Conservation (phyloP, 768 basidiomycete genomes). For the Lactarius trivialis region DNA sequence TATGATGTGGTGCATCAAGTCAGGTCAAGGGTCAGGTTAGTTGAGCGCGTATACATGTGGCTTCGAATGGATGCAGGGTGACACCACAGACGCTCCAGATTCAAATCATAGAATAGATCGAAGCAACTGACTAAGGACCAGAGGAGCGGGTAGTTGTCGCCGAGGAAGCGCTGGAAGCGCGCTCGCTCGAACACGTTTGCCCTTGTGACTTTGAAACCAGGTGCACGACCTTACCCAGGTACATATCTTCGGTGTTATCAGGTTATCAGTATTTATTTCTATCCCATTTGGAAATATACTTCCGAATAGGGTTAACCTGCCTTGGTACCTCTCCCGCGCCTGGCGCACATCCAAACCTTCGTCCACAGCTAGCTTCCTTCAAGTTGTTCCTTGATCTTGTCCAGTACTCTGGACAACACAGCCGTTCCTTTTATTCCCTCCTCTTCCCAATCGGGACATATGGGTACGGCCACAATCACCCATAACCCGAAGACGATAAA, state of each 20-base stretch:
- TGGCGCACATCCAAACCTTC: conserved; percentile 3
- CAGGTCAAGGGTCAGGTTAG: conserved; percentile 3
- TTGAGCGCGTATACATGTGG: not conserved
- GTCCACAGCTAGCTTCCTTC: conserved; percentile 8
- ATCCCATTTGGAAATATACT: conserved; percentile 5
- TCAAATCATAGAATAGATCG: conserved; percentile 7
- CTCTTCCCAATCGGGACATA: conserved; percentile 5
- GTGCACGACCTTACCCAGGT: conserved; percentile 10
- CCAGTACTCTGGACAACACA: conserved; percentile 10
- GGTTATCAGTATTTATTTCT: conserved; percentile 6
- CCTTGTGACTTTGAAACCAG: conserved; percentile 10
- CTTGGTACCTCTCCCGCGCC: conserved; percentile 7
- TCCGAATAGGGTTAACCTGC: conserved; percentile 17
- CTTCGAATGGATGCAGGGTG: conserved; percentile 11
- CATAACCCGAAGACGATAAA: conserved; percentile 14
- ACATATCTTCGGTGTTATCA: conserved; percentile 8
- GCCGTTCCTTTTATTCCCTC: conserved; percentile 5
- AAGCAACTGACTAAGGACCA: not conserved
- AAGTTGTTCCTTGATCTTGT: conserved; percentile 16
- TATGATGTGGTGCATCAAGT: conserved; percentile 16
- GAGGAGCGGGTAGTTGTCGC: not conserved
- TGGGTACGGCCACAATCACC: conserved; percentile 16
- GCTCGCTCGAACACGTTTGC: not conserved
- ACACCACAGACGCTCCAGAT: not conserved
- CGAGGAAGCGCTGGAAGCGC: conserved; percentile 14